Evolutionary conservation across 345 rosid genomes (phyloP).

Genomic region (Litchi chinensis): DNA sequence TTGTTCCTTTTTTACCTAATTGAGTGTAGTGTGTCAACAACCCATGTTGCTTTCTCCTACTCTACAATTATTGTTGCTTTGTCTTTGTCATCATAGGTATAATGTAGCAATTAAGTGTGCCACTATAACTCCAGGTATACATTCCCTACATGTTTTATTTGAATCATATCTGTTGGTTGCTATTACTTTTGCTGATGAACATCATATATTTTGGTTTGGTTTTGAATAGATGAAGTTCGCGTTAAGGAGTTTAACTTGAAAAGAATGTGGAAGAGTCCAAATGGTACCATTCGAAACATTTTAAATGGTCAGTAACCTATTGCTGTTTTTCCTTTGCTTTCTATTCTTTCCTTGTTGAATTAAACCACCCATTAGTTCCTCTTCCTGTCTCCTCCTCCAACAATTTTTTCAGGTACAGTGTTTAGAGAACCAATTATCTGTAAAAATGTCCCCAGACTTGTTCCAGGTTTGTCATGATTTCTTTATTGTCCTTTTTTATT

Average conservation of each 20-base stretch:
- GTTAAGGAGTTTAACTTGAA: conserved; percentile 78
- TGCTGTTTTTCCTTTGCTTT: background rate
- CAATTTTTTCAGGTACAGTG: conserved; percentile 70
- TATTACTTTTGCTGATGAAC: background rate
- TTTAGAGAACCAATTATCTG: conserved; percentile 92
- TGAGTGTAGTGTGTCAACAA: background rate
- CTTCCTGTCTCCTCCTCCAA: background rate
- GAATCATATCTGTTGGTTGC: background rate
- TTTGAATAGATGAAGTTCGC: conserved; percentile 75
- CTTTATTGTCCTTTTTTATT: background rate
- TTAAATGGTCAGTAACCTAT: conserved; percentile 62
- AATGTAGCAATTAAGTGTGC: conserved; percentile 72
- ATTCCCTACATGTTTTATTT: conserved; percentile 3
- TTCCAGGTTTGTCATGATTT: conserved; percentile 56
- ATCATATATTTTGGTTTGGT: conserved; percentile 1
- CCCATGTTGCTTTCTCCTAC: background rate
- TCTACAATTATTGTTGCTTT: background rate
- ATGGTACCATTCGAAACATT: conserved; percentile 90
- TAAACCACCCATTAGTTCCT: background rate
- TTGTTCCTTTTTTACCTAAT: conserved; percentile 5
- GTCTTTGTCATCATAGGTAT: conserved; percentile 36
- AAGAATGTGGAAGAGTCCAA: conserved; percentile 96
- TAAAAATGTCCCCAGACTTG: conserved; percentile 76
- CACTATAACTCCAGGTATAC: conserved; percentile 60
- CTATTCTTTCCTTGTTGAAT: background rate